Evolutionary conservation across 2,329 filamentous ascomycete species (phyloP).

Genomic region (Fusarium devonianum): DNA sequence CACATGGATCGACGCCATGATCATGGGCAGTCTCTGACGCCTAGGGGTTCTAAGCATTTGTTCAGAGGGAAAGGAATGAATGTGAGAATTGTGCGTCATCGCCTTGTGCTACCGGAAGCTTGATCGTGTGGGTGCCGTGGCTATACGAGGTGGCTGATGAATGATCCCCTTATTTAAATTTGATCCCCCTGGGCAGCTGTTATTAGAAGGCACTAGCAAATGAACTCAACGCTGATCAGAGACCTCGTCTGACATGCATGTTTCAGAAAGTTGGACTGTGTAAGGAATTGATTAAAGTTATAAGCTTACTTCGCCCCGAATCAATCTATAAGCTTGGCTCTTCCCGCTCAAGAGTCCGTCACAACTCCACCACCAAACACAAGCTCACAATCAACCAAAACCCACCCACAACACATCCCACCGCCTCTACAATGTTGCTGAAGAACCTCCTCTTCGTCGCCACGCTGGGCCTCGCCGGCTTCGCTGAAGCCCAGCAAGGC

Average conservation of each 20-base stretch:
- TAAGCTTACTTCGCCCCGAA: constrained; percentile 13
- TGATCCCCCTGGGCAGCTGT: not conserved
- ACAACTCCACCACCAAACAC: not conserved
- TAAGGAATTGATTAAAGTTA: not conserved
- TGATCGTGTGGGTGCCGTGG: not conserved
- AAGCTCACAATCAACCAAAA: not conserved
- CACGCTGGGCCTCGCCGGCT: constrained; percentile 27
- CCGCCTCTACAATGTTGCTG: constrained; percentile 34
- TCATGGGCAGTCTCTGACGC: not conserved
- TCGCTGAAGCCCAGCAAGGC: constrained; percentile 9
- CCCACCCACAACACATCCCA: not conserved
- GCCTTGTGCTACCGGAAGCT: constrained; percentile 1
- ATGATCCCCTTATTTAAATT: constrained; percentile 2
- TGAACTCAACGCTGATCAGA: not conserved
- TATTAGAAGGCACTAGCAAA: not conserved
- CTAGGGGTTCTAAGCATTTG: not conserved
- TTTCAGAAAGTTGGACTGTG: not conserved
- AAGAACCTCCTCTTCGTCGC: constrained; percentile 28
- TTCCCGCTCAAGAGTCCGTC: not conserved
- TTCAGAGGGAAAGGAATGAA: not conserved
- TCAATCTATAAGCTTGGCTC: constrained; percentile 1
- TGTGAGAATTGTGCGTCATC: constrained; percentile 14
- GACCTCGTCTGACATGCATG: not conserved
- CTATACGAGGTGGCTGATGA: constrained; percentile 31
- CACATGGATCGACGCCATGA: constrained; percentile 2